Conservation (phyloP, 2,329 filamentous ascomycete genomes). For the Juglanconis juglandina region DNA sequence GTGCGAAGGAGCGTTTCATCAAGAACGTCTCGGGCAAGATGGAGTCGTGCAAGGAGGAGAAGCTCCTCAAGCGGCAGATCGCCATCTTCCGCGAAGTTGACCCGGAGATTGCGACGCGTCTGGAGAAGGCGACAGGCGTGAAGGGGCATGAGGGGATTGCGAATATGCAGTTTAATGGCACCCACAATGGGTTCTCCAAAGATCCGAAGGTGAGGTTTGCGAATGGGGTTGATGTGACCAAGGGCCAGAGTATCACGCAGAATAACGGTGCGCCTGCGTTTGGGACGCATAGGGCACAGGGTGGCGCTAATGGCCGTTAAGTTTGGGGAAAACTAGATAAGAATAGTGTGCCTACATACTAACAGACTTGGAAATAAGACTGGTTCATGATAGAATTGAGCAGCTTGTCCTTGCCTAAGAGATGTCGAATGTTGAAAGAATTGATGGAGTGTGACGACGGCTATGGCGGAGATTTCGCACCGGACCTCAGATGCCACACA, state of each 20-base stretch:
- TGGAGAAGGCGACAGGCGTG: slow-evolving; percentile 59
- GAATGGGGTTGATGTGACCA: slow-evolving; percentile 41
- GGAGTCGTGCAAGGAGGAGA: slow-evolving; percentile 52
- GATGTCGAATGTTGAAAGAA: too few relatives aligned
- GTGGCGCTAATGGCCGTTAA: slow-evolving; percentile 1
- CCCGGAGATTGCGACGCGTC: slow-evolving; percentile 51
- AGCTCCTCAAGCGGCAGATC: slow-evolving; percentile 62
- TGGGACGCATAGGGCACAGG: slow-evolving; percentile 4
- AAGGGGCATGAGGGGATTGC: slow-evolving; percentile 58
- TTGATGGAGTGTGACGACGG: too few relatives aligned
- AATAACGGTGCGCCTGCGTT: slow-evolving; percentile 14
- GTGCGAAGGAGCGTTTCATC: slow-evolving; percentile 55
- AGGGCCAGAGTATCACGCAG: slow-evolving; percentile 1
- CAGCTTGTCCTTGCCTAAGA: too few relatives aligned
- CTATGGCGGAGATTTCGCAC: too few relatives aligned
- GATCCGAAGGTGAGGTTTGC: slow-evolving; percentile 42
- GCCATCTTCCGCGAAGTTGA: slow-evolving; percentile 63
- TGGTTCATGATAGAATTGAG: too few relatives aligned
- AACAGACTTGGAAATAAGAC: too few relatives aligned
- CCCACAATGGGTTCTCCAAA: slow-evolving; percentile 58
- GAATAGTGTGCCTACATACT: too few relatives aligned
- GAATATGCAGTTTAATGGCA: slow-evolving; percentile 55
- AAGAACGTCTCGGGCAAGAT: slow-evolving; percentile 61
- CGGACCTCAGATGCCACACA: too few relatives aligned
- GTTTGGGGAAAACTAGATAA: too few relatives aligned